Evolutionary conservation across 106 monocot genomes (phyloP), one percentile per base, ranked within the genome.

Genomic region (Platanthera zijinensis): DNA sequence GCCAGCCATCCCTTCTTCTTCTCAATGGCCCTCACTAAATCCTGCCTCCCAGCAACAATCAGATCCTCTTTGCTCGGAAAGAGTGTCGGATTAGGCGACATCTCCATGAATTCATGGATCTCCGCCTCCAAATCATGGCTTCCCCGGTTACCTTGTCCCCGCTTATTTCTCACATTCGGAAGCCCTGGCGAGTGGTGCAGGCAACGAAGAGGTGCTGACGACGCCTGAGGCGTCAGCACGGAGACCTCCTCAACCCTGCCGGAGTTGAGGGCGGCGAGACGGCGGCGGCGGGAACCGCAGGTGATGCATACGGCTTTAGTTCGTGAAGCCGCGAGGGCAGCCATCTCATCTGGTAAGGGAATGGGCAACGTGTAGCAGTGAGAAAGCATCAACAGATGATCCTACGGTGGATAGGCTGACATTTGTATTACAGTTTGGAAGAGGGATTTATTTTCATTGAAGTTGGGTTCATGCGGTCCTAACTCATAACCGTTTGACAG

Each of bases 71-170:
- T 86, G 14, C 85, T 87, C 11, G 95, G 95, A 52, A 95, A 95
- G 4, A 8, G 0, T 3, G 5, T 72, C 0, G 95, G 95, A 7
- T 87, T 87, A 48, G 59, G n/a, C 0, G 95, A 95, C 10, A 28
- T 72, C 76, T 18, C 50, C 95, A 95, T 95, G 86, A 95, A 95
- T 7, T 84, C 86, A 75, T 75, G 90, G 3, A 95, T 78, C 80
- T 92, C 90, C 17, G 81, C 86, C 79, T 94, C 94, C 50, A 90
- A 48, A 17, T 82, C 83, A 30, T 11, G 11, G 25, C n/a, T 70
- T 10, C 63, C 51, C 21, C 28, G 51, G 6, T 14, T 18, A 19
- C n/a, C 18, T 47, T 50, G 49, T 63, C 52, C 22, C 62, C 52
- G 50, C 52, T 15, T 48, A 22, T 52, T 79, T 73, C 54, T 56